Base-by-base conservation (phyloP, 2,329 filamentous ascomycete species). In the Diaporthe humulicola region DNA sequence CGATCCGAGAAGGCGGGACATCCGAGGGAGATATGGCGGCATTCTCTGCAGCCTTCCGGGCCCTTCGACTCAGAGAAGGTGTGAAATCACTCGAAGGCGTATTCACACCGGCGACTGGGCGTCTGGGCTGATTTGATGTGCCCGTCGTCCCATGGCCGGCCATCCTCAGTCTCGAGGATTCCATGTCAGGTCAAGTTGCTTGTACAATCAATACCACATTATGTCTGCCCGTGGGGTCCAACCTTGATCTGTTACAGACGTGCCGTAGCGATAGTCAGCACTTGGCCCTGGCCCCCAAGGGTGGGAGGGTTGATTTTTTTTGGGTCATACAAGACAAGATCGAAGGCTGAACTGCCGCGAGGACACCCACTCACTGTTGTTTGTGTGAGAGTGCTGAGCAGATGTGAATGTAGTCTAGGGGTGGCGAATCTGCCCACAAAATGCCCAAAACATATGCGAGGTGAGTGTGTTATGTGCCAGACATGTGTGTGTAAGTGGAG, bases 161-260 rank as follows among this genome's bases (percentile, higher is more conserved):
- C 61, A 77, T 78, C 52, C 78, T 78, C 72, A 77, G 73, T 66
- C 80, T 81, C 58, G 78, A 76, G 48, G 82, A 82, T 73, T 82
- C 79, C 83, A 84, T 84, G 52, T 78, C 76, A 77, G 76, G 72
- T 79, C 77, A 75, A 36, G 70, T 66, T 42, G 73, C 76, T 77
- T 77, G 76, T 61, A 73, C 73, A 66, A 72, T 77, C 66, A 74
- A 76, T 71, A 50, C 69, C 75, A 77, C 69, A 73, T 74, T 28
- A 52, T 73, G 42, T 40, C 61, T 48, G 54, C 33, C 45, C 61
- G 28, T 38, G 30, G 33, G 54, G 57, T 70, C 22, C 74, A 76
- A 78, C 57, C 78, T 80, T 80, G 73, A 42, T 38, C 60, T 52
- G 22, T 40, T 36, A 38, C 61, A 38, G 52, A 60, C 36, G 72